Evolutionary conservation across 306 rosid species (phyloP), one percentile per base, ranked within the genome.

Genomic region (Malus orientalis): DNA sequence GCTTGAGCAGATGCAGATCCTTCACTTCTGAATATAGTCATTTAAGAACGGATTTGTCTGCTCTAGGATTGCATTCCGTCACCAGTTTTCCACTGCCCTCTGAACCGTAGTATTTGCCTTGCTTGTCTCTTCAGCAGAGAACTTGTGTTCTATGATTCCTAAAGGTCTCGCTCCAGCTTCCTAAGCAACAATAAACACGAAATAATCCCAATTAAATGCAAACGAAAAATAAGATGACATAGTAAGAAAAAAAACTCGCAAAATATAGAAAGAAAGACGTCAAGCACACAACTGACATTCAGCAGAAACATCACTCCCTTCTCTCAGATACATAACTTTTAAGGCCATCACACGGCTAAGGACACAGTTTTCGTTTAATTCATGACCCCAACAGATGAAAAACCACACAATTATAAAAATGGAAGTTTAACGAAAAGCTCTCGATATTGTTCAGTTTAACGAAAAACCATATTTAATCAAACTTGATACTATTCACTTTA

Each of bases 131-230:
- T 86, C 90, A 29, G 87, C 88, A 67, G 99, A 91, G 82, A 93
- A 96, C 78, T 93, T 91, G 83, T 96, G 98, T 66, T 93, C 96
- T 57, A 82, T 74, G 79, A 92, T 89, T 78, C 99, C 98, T 76
- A 96, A 71, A 22, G 98, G 97, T 82, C 98, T 79, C 82, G 92
- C 78, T 95, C 98, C 78, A 90, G 78, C 76, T 88, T 85, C 78
- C 98, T 94, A 83, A 33, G 25, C 42, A 59, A 76, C 44, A 60
- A 76, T 20, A 80, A 71, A 64, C 57, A 45, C 38, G 63, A 57
- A 30, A 69, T 10, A 25, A 38, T 58, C 64, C 63, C 73, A 74
- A 44, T 11, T 11, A 29, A 49, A 61, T 16, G 69, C 27, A 38
- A 42, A 15, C 40, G 6, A 38, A 4, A 27, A 4, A 25, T 5